These are phyloP conservation scores for Fusarium nurragi DNA, from an alignment of 2,329 filamentous ascomycete genomes.

Conservation along the genomic window DNA sequence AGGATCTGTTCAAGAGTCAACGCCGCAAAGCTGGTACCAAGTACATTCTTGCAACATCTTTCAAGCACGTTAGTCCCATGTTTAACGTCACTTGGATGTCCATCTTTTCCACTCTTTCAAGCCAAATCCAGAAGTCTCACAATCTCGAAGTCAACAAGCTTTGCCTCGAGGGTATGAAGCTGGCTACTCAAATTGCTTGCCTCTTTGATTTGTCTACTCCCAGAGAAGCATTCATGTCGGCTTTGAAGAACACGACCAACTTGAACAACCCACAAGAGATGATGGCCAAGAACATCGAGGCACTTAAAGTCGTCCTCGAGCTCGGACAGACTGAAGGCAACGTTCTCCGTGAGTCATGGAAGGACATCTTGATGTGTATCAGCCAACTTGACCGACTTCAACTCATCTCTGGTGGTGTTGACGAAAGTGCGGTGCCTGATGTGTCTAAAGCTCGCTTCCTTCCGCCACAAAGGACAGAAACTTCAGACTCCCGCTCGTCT, in stretches of 20 bases:
- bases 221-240: slow-evolving; percentile 92
- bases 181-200: slow-evolving; percentile 92
- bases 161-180: slow-evolving; percentile 94
- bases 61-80: slow-evolving; percentile 96
- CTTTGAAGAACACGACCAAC: slow-evolving; percentile 92
- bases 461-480: slow-evolving; percentile 64
- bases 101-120: slow-evolving; percentile 92
- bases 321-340: slow-evolving; percentile 95
- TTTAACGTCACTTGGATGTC: slow-evolving; percentile 99
- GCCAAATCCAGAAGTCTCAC: slow-evolving; percentile 90
- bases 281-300: slow-evolving; percentile 95
- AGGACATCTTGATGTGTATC: slow-evolving; percentile 93
- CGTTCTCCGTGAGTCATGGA: slow-evolving; percentile 88
- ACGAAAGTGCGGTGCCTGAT: slow-evolving; percentile 91
- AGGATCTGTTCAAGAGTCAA: slow-evolving; percentile 90
- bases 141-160: slow-evolving; percentile 91
- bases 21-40: slow-evolving; percentile 75
- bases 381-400: slow-evolving; percentile 96
- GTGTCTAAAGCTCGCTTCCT: slow-evolving; percentile 84
- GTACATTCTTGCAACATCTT: slow-evolving; percentile 93
- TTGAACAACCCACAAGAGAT: slow-evolving; percentile 96
- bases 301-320: slow-evolving; percentile 89
- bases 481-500: slow-evolving; percentile 70
- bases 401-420: slow-evolving; percentile 91
- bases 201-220: slow-evolving; percentile 94